These are phyloP conservation scores for Phylloporus sp. DNA, from an alignment of 768 basidiomycete species.

Conservation along the genomic window DNA sequence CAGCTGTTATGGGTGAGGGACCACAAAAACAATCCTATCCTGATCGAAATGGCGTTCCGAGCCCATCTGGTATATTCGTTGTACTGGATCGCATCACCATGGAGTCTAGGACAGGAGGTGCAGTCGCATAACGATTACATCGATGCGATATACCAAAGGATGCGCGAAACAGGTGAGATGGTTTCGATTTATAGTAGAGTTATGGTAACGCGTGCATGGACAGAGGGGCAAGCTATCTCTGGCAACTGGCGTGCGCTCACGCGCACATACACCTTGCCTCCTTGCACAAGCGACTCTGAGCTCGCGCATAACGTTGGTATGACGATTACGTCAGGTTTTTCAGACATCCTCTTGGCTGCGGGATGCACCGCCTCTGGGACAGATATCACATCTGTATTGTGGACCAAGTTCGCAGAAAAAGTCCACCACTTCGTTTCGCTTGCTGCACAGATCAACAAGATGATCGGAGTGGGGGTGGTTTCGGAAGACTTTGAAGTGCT, in stretches of 20 bases:
- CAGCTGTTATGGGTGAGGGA: conserved; percentile 17
- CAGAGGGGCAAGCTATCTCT: conserved; percentile 41
- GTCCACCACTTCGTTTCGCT: conserved; percentile 40
- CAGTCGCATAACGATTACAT: conserved; percentile 14
- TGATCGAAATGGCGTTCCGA: conserved; percentile 32
- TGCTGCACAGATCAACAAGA: conserved; percentile 42
- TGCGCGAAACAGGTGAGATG: conserved; percentile 32
- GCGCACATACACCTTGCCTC: conserved; percentile 12
- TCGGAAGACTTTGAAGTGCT: conserved; percentile 20
- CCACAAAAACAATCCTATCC: conserved; percentile 25
- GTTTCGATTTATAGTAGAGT: neutral
- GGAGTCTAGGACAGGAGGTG: conserved; percentile 20
- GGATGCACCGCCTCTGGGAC: conserved; percentile 16
- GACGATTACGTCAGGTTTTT: conserved; percentile 17
- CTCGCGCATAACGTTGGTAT: conserved; percentile 4
- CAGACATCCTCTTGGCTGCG: conserved; percentile 26
- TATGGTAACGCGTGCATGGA: neutral
- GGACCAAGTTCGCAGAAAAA: conserved; percentile 38
- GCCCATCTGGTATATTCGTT: conserved; percentile 22
- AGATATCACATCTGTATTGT: conserved; percentile 37
- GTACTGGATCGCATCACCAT: conserved; percentile 18
- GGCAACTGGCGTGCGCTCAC: conserved; percentile 43
- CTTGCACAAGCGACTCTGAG: conserved; percentile 14
- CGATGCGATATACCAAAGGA: conserved; percentile 30
- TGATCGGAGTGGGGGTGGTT: conserved; percentile 19